These are phyloP conservation scores for Nothopassalora personata DNA, from an alignment of 2,329 filamentous ascomycete genomes.

Conservation along the genomic window DNA sequence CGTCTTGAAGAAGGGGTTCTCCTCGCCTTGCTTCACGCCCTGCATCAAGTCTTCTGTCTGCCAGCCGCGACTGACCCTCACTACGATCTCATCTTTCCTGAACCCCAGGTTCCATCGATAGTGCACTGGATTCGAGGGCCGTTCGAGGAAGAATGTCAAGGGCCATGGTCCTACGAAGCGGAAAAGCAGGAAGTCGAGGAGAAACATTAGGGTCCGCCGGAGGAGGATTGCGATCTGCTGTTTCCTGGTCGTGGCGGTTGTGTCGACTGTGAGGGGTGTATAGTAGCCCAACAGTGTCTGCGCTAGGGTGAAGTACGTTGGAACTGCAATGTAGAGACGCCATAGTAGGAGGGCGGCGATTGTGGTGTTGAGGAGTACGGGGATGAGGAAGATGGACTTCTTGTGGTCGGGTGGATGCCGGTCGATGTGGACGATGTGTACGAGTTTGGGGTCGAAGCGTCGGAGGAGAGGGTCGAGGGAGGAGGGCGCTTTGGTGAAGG, in stretches of 20 bases:
- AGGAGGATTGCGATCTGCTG: constrained; percentile 54
- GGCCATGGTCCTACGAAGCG: constrained; percentile 45
- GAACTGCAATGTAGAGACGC: constrained; percentile 63
- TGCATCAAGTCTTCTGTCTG: constrained; percentile 53
- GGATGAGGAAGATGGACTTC: constrained; percentile 74
- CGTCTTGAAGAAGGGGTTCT: constrained; percentile 54
- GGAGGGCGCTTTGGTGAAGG: constrained; percentile 63
- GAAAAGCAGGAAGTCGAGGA: constrained; percentile 62
- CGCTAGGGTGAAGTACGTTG: constrained; percentile 67
- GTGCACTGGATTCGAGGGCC: constrained; percentile 57
- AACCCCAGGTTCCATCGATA: constrained; percentile 78
- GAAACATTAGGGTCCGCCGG: constrained; percentile 59
- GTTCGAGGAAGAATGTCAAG: constrained; percentile 52
- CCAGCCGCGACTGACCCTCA: constrained; percentile 72
- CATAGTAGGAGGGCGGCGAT: constrained; percentile 61
- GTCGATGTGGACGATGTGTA: constrained; percentile 86
- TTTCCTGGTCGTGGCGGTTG: constrained; percentile 51
- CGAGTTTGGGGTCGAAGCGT: constrained; percentile 59
- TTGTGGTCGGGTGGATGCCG: constrained; percentile 64
- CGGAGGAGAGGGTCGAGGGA: constrained; percentile 61
- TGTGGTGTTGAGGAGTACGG: constrained; percentile 67
- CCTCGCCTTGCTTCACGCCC: constrained; percentile 49
- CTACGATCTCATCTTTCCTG: constrained; percentile 71
- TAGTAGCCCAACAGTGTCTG: constrained; percentile 59
- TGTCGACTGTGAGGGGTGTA: constrained; percentile 62